A percentile compares a stretch with the other conserved stretches of the same genome.
These are phyloP conservation scores for Saksenaea oblongispora DNA, from an alignment of 371 early-diverging fungal genomes.

Conservation along the genomic window DNA sequence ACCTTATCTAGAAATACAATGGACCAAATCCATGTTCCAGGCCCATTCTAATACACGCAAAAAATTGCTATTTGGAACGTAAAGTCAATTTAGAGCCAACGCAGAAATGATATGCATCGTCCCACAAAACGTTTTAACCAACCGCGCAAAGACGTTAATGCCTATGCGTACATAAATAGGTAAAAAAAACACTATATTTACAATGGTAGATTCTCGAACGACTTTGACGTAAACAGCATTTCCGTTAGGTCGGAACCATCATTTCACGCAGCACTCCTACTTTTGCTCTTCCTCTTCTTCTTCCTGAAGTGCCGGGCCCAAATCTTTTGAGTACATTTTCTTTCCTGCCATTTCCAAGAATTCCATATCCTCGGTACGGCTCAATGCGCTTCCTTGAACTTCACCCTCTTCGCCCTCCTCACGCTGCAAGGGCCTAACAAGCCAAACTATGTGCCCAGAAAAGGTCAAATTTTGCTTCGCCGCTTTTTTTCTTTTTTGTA, in stretches of 20 bases:
- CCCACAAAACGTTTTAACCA: no score
- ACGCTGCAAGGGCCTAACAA: slow-evolving; percentile 58
- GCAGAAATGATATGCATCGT: no score
- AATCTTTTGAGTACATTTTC: slow-evolving; percentile 76
- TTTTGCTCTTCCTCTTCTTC: slow-evolving; percentile 14
- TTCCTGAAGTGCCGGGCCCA: slow-evolving; percentile 39
- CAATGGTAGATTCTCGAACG: no score
- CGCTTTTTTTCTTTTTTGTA: slow-evolving; percentile 7
- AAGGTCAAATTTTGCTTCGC: slow-evolving; percentile 1
- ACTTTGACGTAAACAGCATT: neutral
- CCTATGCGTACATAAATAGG: no score
- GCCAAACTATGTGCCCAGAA: slow-evolving; percentile 56
- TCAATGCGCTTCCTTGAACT: slow-evolving; percentile 61
- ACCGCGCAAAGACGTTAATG: no score
- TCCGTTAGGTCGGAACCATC: neutral
- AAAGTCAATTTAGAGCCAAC: no score
- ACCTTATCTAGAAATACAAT: no score
- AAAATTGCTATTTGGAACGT: no score
- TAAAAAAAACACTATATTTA: no score
- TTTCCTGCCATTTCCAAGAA: slow-evolving; percentile 88
- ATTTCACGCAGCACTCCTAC: neutral
- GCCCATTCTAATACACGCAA: no score
- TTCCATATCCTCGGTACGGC: slow-evolving; percentile 73
- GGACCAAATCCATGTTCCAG: no score
- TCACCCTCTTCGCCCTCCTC: slow-evolving; percentile 56